A percentile compares a stretch with the other conserved stretches of the same genome.
Evolutionary conservation across 257 asterid species (phyloP).

Genomic region (Nicotiana tabacum): DNA sequence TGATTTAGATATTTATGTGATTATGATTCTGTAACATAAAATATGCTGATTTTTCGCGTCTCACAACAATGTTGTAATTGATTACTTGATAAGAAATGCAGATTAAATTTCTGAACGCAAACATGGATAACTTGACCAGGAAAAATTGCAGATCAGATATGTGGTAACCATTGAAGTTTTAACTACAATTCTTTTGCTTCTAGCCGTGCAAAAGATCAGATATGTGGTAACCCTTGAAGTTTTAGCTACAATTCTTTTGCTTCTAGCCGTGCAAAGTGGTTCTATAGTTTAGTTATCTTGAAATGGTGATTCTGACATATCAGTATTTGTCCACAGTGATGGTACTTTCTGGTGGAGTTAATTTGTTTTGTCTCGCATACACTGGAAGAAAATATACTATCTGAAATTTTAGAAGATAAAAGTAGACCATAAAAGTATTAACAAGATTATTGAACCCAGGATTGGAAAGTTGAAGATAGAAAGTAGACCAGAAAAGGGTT

Average conservation of each 20-base stretch:
- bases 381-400: background rate
- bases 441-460: too few species aligned
- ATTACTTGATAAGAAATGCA: background rate
- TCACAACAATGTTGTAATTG: background rate
- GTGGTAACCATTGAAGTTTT: background rate
- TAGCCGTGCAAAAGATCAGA: background rate
- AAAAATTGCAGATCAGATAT: background rate
- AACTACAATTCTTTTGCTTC: background rate
- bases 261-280: background rate
- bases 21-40: background rate
- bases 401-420: background rate
- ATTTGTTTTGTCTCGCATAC: background rate
- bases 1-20: background rate
- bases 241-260: background rate
- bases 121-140: background rate
- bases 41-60: background rate
- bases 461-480: too few species aligned
- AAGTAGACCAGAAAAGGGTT: too few species aligned
- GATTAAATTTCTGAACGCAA: background rate
- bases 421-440: too few species aligned
- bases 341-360: background rate
- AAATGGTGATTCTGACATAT: background rate
- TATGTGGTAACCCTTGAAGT: background rate
- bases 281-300: background rate
- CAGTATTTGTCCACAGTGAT: background rate